Evolutionary conservation across 2,329 filamentous ascomycete species (phyloP).

Genomic region (Trichoderma sp.): DNA sequence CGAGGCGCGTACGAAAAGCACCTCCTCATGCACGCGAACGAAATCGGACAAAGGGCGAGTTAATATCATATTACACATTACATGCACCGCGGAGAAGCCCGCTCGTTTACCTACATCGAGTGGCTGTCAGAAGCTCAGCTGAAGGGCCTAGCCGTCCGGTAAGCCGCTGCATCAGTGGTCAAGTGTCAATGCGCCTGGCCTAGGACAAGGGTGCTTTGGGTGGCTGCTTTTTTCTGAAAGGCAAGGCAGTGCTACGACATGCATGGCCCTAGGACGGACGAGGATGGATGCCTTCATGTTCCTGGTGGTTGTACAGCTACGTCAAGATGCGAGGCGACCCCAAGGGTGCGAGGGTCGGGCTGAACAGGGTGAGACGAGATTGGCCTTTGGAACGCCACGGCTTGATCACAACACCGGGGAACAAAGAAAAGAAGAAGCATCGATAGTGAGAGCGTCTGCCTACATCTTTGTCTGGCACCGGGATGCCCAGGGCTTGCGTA

Average conservation of each 20-base stretch:
- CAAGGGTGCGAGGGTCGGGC: neutral
- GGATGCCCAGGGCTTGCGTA: no score
- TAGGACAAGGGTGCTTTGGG: neutral
- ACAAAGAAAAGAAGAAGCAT: neutral
- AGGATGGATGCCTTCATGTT: neutral
- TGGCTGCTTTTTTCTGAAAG: neutral
- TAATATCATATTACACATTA: neutral
- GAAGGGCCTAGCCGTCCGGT: neutral
- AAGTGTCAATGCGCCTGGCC: neutral
- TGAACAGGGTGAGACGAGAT: neutral
- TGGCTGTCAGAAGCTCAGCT: slow-evolving; percentile 6
- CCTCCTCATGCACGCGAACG: neutral
- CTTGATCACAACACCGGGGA: neutral
- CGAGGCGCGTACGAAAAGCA: neutral
- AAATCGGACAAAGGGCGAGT: neutral
- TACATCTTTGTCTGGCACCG: neutral
- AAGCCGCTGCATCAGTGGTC: neutral
- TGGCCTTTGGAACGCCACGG: neutral
- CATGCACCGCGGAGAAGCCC: neutral
- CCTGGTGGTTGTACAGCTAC: neutral
- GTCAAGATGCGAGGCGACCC: neutral
- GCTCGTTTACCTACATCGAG: neutral
- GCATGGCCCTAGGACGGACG: neutral
- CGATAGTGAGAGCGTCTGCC: neutral
- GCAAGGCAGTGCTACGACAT: neutral